Evolutionary conservation across 2,329 filamentous ascomycete species (phyloP).

Genomic region (Dactylellina cionopaga): DNA sequence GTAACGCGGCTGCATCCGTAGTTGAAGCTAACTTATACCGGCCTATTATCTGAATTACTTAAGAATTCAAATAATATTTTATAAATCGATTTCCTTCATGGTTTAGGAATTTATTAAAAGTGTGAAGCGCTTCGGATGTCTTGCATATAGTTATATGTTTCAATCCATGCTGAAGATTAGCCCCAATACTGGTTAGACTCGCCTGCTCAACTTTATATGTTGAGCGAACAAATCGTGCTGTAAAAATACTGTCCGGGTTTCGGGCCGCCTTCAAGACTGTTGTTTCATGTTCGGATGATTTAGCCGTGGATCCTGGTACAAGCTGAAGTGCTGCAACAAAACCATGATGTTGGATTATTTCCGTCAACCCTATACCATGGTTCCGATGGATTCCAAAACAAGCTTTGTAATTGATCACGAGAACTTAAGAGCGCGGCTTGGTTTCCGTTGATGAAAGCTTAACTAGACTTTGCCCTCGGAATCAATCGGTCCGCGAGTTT

Average conservation of each 20-base stretch:
- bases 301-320: slow-evolving; percentile 19
- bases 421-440: slow-evolving; percentile 6
- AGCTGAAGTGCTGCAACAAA: slow-evolving; percentile 14
- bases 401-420: slow-evolving; percentile 36
- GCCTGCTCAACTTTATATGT: no score
- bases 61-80: no score
- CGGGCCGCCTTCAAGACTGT: slow-evolving; percentile 16
- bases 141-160: no score
- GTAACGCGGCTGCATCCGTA: no score
- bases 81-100: no score
- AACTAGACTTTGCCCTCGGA: slow-evolving; percentile 26
- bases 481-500: slow-evolving; percentile 21
- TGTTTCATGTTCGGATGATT: slow-evolving; percentile 27
- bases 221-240: no score
- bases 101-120: no score
- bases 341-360: slow-evolving; percentile 29
- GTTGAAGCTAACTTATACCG: no score
- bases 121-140: no score
- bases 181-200: no score
- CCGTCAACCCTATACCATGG: slow-evolving; percentile 5
- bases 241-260: slow-evolving; percentile 33
- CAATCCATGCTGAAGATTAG: no score
- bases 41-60: no score
- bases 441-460: slow-evolving; percentile 35
- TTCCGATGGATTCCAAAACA: slow-evolving; percentile 28